These are phyloP conservation scores for Blastobotrys persicus DNA, from an alignment of 1,139 yeast species.

Conservation along the genomic window DNA sequence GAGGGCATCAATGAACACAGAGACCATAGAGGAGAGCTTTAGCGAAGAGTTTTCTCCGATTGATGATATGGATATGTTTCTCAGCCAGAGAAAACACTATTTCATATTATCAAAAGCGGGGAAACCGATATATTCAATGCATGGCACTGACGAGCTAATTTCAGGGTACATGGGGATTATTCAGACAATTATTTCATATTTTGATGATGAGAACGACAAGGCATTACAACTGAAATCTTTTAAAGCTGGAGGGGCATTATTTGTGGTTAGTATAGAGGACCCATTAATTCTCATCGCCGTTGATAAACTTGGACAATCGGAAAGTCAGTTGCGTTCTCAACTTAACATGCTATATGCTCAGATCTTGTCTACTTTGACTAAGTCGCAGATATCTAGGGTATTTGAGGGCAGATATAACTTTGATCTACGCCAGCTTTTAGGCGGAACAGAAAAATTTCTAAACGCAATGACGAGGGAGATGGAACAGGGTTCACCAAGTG, in stretches of 20 bases:
- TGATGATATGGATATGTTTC: slow-evolving; percentile 38
- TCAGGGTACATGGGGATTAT: slow-evolving; percentile 66
- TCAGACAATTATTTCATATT: slow-evolving; percentile 64
- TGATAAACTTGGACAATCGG: slow-evolving; percentile 54
- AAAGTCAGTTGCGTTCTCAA: slow-evolving; percentile 59
- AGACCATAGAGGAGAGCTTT: background rate
- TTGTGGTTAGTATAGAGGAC: slow-evolving; percentile 59
- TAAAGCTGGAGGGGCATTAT: slow-evolving; percentile 43
- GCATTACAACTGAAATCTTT: slow-evolving; percentile 29
- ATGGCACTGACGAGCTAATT: slow-evolving; percentile 69
- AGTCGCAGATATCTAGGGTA: slow-evolving; percentile 65
- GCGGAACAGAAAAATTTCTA: slow-evolving; percentile 61
- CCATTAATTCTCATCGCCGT: slow-evolving; percentile 78
- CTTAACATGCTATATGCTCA: slow-evolving; percentile 74
- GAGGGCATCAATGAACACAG: slow-evolving; percentile 4
- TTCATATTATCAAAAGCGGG: slow-evolving; percentile 89
- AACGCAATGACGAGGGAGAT: slow-evolving; percentile 60
- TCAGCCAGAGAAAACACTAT: slow-evolving; percentile 60
- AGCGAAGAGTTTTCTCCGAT: slow-evolving; percentile 1
- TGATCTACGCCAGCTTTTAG: slow-evolving; percentile 74
- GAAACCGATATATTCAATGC: slow-evolving; percentile 81
- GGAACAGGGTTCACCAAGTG: slow-evolving; percentile 51
- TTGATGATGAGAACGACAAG: slow-evolving; percentile 35
- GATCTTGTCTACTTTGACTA: slow-evolving; percentile 74
- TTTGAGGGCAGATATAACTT: slow-evolving; percentile 74